Evolutionary conservation across 2,329 filamentous ascomycete species (phyloP), one percentile per base, ranked within the genome.

Genomic region (Beauveria medogensis): DNA sequence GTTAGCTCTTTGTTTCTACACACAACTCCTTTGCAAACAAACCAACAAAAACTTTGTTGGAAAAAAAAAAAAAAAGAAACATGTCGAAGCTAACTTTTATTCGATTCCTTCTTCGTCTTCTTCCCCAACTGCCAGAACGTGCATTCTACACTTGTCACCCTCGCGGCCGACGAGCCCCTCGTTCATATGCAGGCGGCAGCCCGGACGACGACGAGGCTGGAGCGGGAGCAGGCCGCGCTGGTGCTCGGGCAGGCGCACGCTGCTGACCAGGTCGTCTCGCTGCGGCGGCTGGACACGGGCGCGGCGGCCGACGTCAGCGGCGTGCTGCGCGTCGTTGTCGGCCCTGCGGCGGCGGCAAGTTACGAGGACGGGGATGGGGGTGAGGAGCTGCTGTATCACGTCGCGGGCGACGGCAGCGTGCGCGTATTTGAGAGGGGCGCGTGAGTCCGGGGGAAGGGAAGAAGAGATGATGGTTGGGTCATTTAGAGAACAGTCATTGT

Each of bases 221-320:
- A 94, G 71, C 82, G 78, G 53, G 82, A 87, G 62, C 86, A 91
- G 67, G 84, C 89, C 1, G 81, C 85, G n/a, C 83, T 96, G 62
- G 75, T 89, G 22, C 78, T 92, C 41, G 83, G 82, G 6, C 74
- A 88, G 64, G 89, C 88, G n/a, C 91, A 97, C 71, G 81, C 85
- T 67, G 90, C 92, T 9, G 76, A 83, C n/a, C 78, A 82, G 64
- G 81, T 93, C 3, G 74, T 96, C 67, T 84, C 89, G 63, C 76
- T 94, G 62, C 80, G 92, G 57, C 81, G 87, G 69, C 73, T 97
- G 63, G 92, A 96, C 69, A 96, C 92, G 0, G 93, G 93, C 0
- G 86, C 87, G n/a, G 92, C 93, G 64, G 87, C 83, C 70, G 93
- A 97, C 74, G 90, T 97, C 37, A 96, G 90, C 74, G 93, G 93